phyloP scores from a whole-genome alignment of 441 rosid genomes.

The Capsella rubella region DNA sequence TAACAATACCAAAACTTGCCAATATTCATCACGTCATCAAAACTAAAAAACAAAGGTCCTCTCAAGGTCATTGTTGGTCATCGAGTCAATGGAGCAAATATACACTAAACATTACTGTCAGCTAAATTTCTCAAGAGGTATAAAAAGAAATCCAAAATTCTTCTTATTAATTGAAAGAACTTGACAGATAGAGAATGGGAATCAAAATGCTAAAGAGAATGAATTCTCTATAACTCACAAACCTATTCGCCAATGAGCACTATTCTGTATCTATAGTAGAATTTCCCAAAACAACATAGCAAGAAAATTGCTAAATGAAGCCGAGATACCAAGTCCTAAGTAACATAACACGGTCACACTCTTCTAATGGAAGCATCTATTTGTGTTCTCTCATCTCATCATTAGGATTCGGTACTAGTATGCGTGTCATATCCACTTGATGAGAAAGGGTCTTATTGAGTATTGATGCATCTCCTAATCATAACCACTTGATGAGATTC shows the following conservation, averaged over 20 bases:
- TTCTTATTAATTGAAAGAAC: not conserved
- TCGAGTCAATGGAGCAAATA: not conserved
- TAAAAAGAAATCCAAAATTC: not conserved
- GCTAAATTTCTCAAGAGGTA: not conserved
- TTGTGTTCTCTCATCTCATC: too few relatives aligned
- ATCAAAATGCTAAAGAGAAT: too few relatives aligned
- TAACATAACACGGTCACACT: not conserved
- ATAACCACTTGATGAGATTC: not conserved
- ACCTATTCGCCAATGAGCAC: not conserved
- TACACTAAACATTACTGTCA: not conserved
- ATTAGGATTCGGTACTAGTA: not conserved
- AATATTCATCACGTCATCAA: not conserved
- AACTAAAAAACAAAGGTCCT: not conserved
- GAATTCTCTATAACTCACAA: not conserved
- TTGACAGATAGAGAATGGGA: not conserved
- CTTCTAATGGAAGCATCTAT: not conserved
- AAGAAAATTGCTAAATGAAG: too few relatives aligned
- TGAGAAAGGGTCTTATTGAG: too few relatives aligned
- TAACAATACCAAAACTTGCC: conserved; percentile 15
- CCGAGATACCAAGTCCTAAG: not conserved
- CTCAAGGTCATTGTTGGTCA: not conserved
- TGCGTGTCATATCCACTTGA: too few relatives aligned
- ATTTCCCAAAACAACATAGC: too few relatives aligned
- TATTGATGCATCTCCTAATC: conserved; percentile 5
- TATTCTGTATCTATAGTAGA: too few relatives aligned